Percentiles rank a stretch among this genome's conserved stretches.
These are phyloP conservation scores for Pseudogymnoascus verrucosus DNA, from an alignment of 2,329 filamentous ascomycete species.

Conservation along the genomic window DNA sequence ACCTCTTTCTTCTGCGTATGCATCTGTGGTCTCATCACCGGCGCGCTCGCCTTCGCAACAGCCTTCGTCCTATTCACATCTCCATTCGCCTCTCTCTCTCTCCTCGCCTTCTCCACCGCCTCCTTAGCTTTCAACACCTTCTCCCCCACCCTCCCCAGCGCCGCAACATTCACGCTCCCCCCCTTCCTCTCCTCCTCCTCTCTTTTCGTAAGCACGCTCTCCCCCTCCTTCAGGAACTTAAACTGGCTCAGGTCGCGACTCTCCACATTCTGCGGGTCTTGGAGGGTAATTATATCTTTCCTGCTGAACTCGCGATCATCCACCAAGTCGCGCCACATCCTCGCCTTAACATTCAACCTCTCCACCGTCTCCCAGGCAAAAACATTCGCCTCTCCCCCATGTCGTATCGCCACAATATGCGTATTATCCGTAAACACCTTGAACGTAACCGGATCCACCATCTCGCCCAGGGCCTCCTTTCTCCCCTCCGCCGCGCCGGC, in stretches of 20 bases:
- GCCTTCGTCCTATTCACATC: constrained; percentile 45
- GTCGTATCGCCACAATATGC: constrained; percentile 80
- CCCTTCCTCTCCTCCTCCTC: constrained; percentile 60
- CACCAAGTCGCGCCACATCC: constrained; percentile 88
- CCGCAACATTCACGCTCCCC: constrained; percentile 67
- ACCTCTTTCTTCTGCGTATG: constrained; percentile 53
- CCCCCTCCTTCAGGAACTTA: constrained; percentile 80
- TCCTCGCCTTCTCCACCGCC: constrained; percentile 82
- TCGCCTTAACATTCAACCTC: constrained; percentile 90
- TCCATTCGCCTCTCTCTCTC: constrained; percentile 56
- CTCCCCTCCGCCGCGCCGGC: constrained; percentile 30
- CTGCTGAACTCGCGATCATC: constrained; percentile 80
- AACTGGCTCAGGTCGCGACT: constrained; percentile 78
- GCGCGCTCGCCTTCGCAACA: constrained; percentile 29
- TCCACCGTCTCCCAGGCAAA: constrained; percentile 96
- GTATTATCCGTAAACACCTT: constrained; percentile 98
- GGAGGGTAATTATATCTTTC: constrained; percentile 89
- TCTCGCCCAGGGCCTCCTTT: constrained; percentile 60
- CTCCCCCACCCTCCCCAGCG: constrained; percentile 66
- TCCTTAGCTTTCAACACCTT: constrained; percentile 90
- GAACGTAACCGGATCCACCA: constrained; percentile 93
- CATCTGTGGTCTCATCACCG: constrained; percentile 33
- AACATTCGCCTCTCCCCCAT: constrained; percentile 80
- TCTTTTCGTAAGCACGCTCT: constrained; percentile 58
- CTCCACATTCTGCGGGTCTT: constrained; percentile 87